phyloP scores from a whole-genome alignment of 257 asterid species.

The Pogostemon cablin region DNA sequence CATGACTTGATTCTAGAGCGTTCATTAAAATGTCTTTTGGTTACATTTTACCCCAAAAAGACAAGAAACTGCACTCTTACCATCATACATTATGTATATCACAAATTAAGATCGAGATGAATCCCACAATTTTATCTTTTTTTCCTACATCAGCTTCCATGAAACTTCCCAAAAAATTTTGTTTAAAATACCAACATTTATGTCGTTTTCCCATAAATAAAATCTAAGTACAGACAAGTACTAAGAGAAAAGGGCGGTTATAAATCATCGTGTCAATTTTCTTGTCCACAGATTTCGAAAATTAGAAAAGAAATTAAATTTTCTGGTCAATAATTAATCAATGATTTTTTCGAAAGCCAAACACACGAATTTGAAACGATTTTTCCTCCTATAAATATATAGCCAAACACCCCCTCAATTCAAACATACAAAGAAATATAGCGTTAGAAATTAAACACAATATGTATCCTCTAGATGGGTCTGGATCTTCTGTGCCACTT shows the following conservation, averaged over 20 bases:
- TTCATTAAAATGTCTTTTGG: not conserved
- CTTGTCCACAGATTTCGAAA: not conserved
- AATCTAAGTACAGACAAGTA: slow-evolving; percentile 13
- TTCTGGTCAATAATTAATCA: no score
- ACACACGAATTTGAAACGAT: not conserved
- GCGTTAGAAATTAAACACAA: not conserved
- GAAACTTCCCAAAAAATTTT: slow-evolving; percentile 21
- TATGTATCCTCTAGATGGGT: slow-evolving; percentile 38
- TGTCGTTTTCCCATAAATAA: not conserved
- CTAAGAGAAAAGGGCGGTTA: not conserved
- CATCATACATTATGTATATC: slow-evolving; percentile 8
- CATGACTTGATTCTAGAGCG: no score
- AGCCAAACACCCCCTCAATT: not conserved
- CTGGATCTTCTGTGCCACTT: no score
- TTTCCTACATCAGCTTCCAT: slow-evolving; percentile 12
- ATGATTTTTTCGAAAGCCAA: no score
- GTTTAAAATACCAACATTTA: slow-evolving; percentile 12
- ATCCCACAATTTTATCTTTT: not conserved
- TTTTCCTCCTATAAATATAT: not conserved
- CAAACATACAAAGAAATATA: not conserved
- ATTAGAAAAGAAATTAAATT: not conserved
- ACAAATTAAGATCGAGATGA: slow-evolving; percentile 8
- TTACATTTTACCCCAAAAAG: not conserved
- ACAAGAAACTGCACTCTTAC: not conserved
- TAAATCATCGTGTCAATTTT: slow-evolving; percentile 1